Conservation (phyloP, 2,329 filamentous ascomycete species). For the Metarhizium brunneum region DNA sequence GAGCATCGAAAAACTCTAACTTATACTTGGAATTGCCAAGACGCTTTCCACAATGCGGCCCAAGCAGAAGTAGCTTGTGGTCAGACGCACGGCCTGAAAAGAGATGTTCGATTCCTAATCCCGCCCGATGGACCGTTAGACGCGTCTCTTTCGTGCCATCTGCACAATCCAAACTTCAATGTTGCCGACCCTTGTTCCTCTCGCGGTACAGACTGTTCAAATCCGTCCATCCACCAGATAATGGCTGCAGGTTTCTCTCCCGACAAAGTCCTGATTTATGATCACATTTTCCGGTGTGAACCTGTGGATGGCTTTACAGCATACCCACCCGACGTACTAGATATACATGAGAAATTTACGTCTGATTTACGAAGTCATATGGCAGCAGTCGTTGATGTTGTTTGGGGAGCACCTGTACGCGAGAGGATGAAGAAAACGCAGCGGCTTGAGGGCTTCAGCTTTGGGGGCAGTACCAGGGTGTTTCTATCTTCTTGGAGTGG, state of each 20-base stretch:
- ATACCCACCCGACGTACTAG: not conserved
- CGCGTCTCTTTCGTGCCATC: no score
- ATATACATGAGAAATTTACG: not conserved
- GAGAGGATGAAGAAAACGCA: not conserved
- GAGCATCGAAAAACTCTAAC: not conserved
- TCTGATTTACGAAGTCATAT: not conserved
- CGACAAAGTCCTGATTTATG: no score
- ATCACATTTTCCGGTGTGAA: not conserved
- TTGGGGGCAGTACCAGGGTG: not conserved
- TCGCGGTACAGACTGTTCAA: no score
- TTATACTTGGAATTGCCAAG: not conserved
- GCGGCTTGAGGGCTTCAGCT: not conserved
- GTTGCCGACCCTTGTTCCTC: no score
- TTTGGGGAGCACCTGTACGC: not conserved
- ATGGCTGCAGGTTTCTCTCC: no score
- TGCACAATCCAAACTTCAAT: no score
- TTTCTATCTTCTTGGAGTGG: not conserved
- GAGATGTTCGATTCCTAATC: not conserved
- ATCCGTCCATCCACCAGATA: no score
- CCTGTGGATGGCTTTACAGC: not conserved
- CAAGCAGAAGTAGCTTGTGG: not conserved
- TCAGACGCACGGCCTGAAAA: not conserved
- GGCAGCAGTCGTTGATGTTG: not conserved
- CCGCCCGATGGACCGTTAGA: not conserved
- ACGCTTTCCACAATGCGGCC: not conserved